Evolutionary conservation across 805 yeast genomes (phyloP), one percentile per base, ranked within the genome.

Genomic region (Pachysolen tannophilus): DNA sequence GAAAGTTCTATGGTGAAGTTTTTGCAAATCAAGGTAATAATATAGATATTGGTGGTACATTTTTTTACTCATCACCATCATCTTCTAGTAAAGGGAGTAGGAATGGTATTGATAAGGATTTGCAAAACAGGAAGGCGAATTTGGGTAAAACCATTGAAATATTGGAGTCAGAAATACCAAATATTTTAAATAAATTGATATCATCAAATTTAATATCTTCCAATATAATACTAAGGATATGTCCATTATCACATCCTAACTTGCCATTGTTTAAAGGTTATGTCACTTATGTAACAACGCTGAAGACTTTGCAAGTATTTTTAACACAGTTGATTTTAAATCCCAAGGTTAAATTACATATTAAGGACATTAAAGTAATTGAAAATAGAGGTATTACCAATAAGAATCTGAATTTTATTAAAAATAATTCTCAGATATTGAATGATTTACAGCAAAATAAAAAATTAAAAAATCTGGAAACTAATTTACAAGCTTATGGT

Each of bases 261-360:
- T 44, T 78, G 10, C 87, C 87, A 3, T 55, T 58, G 9, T 53
- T 81, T 19, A 65, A 67, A 33, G 85, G 87, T 1, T 64, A 58
- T 14, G 59, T 65, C 13, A 62, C 78, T 10, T 80, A 78, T 50
- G 62, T 66, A 32, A 66, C 81, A 3, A 65, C 81, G 0, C 51
- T 72, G 39, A 77, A 75, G 44, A 66, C 83, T 1, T 48, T 78
- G 3, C 77, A 75, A 47, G 42, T 77, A 24, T 49, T 75, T 3
- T 40, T 77, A 24, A 71, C 75, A 3, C 73, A 73, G 21, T 61
- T 80, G 32, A 63, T 78, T n/a, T 49, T 79, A 18, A 67, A 69
- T 37, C 74, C 77, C 3, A 56, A 60, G 8, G 67, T 71, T 2
- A 63, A 65, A 43, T 52, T 81, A 13, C 85, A 77, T 46, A 64